Percentiles rank a stretch among this genome's conserved stretches.
Evolutionary conservation across 176 grass and related monocot genomes (phyloP).

Genomic region (Panicum miliaceum): DNA sequence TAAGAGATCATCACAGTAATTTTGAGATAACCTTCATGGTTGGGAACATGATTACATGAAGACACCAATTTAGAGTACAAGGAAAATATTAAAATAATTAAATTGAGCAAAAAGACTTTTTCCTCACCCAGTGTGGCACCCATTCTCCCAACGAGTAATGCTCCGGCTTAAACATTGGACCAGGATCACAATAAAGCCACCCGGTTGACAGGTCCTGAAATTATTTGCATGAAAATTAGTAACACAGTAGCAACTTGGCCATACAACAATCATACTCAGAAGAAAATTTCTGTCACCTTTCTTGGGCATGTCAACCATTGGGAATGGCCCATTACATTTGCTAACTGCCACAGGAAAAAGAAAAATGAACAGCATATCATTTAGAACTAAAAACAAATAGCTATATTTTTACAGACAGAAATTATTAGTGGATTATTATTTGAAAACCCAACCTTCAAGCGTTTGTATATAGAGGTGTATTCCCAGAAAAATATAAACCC

Average conservation of each 20-base stretch:
- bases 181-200: slow-evolving; percentile 95
- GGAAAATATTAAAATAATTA: slow-evolving; percentile 20
- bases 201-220: slow-evolving; percentile 88
- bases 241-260: slow-evolving; percentile 29
- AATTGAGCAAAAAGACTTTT: slow-evolving; percentile 20
- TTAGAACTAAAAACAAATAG: neutral
- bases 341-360: slow-evolving; percentile 59
- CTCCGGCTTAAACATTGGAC: slow-evolving; percentile 87
- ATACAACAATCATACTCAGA: slow-evolving; percentile 31
- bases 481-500: slow-evolving; percentile 22
- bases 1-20: neutral
- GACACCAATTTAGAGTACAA: neutral
- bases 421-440: slow-evolving; percentile 4
- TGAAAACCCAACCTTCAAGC: neutral
- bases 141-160: slow-evolving; percentile 58
- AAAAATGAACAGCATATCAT: slow-evolving; percentile 20
- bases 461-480: neutral
- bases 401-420: neutral
- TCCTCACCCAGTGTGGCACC: slow-evolving; percentile 76
- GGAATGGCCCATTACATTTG: slow-evolving; percentile 87
- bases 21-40: neutral
- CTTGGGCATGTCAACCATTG: slow-evolving; percentile 91
- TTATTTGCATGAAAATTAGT: slow-evolving; percentile 36
- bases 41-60: neutral
- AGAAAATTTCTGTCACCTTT: slow-evolving; percentile 58